Evolutionary conservation across 2,329 filamentous ascomycete species (phyloP).

Genomic region (Alternaria gansuensis): DNA sequence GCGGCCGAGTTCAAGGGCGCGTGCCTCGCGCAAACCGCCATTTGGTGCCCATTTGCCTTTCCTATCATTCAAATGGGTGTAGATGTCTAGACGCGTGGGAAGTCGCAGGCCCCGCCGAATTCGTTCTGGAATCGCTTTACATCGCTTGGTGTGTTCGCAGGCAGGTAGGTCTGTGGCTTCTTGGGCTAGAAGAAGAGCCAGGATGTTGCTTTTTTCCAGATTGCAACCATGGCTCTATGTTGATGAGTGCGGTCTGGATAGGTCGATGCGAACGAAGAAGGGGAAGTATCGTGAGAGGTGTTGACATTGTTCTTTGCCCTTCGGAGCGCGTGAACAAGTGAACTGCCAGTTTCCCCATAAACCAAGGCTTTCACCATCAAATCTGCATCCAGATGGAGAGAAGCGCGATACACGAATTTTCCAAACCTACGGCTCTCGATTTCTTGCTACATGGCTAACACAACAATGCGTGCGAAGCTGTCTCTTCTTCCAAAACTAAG

Average conservation of each 20-base stretch:
- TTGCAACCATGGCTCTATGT: conserved; percentile 63
- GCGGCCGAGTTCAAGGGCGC: conserved; percentile 13
- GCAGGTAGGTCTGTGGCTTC: conserved; percentile 17
- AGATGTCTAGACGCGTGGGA: conserved; percentile 12
- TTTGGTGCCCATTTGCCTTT: conserved; percentile 14
- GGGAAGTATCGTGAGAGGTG: conserved; percentile 71
- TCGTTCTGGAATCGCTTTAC: conserved; percentile 9
- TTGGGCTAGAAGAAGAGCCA: conserved; percentile 21
- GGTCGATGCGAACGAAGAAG: conserved; percentile 66
- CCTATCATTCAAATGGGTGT: conserved; percentile 14
- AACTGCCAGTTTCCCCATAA: not conserved
- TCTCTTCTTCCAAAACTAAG: not conserved
- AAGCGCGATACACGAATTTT: not conserved
- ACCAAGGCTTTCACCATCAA: not conserved
- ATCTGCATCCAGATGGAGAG: not conserved
- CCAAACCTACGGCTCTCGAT: not conserved
- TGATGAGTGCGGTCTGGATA: conserved; percentile 75
- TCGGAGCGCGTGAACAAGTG: conserved; percentile 55
- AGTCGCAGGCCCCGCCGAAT: conserved; percentile 10
- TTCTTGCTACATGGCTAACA: not conserved
- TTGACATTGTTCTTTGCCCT: conserved; percentile 76
- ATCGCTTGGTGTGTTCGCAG: conserved; percentile 21
- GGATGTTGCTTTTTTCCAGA: conserved; percentile 14
- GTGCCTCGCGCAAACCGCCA: not conserved
- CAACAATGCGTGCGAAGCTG: not conserved